Base-by-base conservation (phyloP, 768 basidiomycete genomes). In the Thelephora aurantiotincta region DNA sequence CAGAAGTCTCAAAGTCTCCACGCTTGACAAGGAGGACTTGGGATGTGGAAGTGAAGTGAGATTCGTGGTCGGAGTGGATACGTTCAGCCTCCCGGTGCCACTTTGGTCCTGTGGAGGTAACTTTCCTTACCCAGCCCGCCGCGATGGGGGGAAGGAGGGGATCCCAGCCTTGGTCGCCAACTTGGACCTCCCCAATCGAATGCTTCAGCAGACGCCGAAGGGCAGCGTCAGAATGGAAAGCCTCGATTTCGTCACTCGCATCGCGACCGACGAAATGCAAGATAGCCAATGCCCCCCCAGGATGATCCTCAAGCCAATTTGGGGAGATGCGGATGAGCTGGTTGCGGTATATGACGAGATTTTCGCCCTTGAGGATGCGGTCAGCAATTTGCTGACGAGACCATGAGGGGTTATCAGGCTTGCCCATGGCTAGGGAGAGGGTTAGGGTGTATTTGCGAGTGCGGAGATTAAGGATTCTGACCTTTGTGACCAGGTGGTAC, bases 211-310 rank as follows among this genome's bases (percentile, higher is more conserved):
- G 71, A 48, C 74, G 67, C 9, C 65, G 63, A 46, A 78, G 67
- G 44, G 72, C 77, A 42, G 72, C 63, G 34, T 76, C 71, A 6
- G 70, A 69, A 60, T 99, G 96, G 65, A 86, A 97, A 18, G 91
- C 94, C 52, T 88, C 77, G 33, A 98, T 86, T 63, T 99, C 96
- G 66, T 94, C 86, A 0, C 88, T 77, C 0, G 94, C 93, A 60
- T 99, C 93, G 48, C 94, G 75, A 2, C 94, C 96, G 36, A 97
- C 80, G 57, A 92, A 97, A 65, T 99, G 96, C 20, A 94, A 78
- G 49, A 99, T 77, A 12, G 91, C 74, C 44, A 97, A 80, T 3
- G 75, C 63, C 35, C 94, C 92, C 37, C 96, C 96, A 0, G 96
- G 96, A 60, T 98, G 94, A 3, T 75, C 69, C 3, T 73, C 65